Base-by-base conservation (phyloP, 2,329 filamentous ascomycete species). In the Aspergillus udagawae region DNA sequence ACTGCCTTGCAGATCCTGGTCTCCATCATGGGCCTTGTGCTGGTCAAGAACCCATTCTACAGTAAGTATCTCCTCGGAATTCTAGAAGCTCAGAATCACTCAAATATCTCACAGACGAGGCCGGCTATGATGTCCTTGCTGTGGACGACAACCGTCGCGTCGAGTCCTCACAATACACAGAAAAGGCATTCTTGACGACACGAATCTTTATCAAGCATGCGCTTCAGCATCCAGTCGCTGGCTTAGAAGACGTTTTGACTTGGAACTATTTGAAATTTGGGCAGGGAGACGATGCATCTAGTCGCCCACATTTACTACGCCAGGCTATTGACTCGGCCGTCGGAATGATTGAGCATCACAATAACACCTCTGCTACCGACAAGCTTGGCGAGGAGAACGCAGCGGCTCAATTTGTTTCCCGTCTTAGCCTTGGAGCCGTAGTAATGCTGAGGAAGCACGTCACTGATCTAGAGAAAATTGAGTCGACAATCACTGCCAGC, bases 41-140 rank as follows among this genome's bases (percentile, higher is more conserved):
- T 87, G 14, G 83, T 86, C 21, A 79, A 79, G 48, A 79, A 82
- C 58, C 84, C 84, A 0, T 86, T 85, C 66, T 86, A 83, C 73
- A 86, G 76, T 79, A 71, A 63, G 75, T 58, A 14, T 35, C 14
- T 45, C 49, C 17, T 49, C 1, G 2, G 8, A n/a, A n/a, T 2
- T 9, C 29, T n/a, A 29, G 32, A 10, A 14, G 27, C 3, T 21
- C 21, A 14, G 2, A n/a, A 3, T 21, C 49, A 51, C 52, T 59
- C 41, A 59, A 28, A 28, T 35, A 14, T n/a, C 44, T 23, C 44
- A 32, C 57, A 79, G 76, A 86, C 64, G 84, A 87, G 72, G 83
- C 84, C 10, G 84, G 84, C 27, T 86, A 82, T 60, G 83, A 86
- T 49, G 75, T 76, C 10, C 77, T 80, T 55, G 77, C 74, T 49